phyloP scores from a whole-genome alignment of 2,329 filamentous ascomycete species.

The Cryphonectria nitschkei region DNA sequence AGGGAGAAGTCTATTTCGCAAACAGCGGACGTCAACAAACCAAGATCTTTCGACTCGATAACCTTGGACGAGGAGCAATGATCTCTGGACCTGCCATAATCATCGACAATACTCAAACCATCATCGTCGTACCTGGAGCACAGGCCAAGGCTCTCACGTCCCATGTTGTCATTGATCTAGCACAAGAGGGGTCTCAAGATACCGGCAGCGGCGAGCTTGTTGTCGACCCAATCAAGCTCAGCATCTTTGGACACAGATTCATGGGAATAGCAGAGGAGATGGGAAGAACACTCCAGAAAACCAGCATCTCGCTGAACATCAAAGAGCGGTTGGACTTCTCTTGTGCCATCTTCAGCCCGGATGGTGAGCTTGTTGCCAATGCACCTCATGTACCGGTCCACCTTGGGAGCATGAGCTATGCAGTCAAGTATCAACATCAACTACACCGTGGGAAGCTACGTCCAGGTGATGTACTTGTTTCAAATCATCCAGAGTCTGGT shows the following conservation, averaged over 20 bases:
- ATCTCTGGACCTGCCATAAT: constrained; percentile 19
- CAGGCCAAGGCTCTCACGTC: constrained; percentile 31
- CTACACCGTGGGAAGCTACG: constrained; percentile 68
- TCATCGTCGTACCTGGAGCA: constrained; percentile 24
- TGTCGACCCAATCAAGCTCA: constrained; percentile 61
- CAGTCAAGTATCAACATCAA: constrained; percentile 47
- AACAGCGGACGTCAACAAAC: constrained; percentile 13
- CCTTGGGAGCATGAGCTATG: constrained; percentile 24
- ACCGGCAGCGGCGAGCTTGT: constrained; percentile 10
- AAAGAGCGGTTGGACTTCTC: constrained; percentile 27
- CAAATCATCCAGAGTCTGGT: constrained; percentile 47
- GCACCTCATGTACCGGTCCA: constrained; percentile 62
- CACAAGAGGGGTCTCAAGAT: constrained; percentile 1
- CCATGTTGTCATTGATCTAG: constrained; percentile 35
- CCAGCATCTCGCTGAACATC: constrained; percentile 25
- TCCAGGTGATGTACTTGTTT: constrained; percentile 73
- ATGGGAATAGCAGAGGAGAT: constrained; percentile 74
- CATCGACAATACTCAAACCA: constrained; percentile 24
- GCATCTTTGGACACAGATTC: constrained; percentile 76
- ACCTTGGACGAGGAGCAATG: constrained; percentile 3
- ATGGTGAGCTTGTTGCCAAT: constrained; percentile 25
- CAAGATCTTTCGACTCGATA: constrained; percentile 20
- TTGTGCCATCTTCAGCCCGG: constrained; percentile 25
- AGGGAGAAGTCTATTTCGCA: constrained; percentile 12
- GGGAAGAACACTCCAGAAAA: constrained; percentile 25